A percentile compares a stretch with the other conserved stretches of the same genome.
Conservation (phyloP, 345 rosid species). For the Excoecaria agallocha region DNA sequence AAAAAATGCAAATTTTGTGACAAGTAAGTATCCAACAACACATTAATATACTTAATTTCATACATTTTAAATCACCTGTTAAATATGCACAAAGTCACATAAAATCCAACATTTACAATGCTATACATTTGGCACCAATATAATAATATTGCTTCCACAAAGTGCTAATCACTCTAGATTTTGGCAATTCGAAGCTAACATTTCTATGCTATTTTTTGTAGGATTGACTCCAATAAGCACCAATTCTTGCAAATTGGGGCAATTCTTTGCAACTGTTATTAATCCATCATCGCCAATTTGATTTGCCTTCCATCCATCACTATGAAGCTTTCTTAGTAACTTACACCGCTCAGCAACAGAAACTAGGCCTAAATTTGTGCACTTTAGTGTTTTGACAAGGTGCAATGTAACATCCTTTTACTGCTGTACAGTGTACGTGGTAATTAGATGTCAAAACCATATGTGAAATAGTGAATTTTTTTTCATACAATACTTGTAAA, state of each 20-base stretch:
- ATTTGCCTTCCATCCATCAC: conserved; percentile 71
- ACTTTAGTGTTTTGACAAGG: conserved; percentile 64
- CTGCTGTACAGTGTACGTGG: no score
- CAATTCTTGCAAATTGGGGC: no score
- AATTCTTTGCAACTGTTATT: conserved; percentile 48
- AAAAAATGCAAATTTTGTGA: no score
- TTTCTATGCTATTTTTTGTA: conserved; percentile 51
- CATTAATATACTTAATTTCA: no score
- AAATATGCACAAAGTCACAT: no score
- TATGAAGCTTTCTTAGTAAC: conserved; percentile 65
- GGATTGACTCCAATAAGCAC: conserved; percentile 72
- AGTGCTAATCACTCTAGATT: conserved; percentile 66
- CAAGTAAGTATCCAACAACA: no score
- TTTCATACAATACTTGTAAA: no score
- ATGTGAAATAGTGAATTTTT: no score
- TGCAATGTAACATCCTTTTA: no score
- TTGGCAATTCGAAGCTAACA: conserved; percentile 56
- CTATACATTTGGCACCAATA: conserved; percentile 61
- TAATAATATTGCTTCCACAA: conserved; percentile 74
- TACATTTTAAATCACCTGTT: no score
- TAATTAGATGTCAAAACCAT: no score
- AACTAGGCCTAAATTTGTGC: conserved; percentile 54
- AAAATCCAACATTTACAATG: no score
- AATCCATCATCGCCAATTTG: conserved; percentile 67
- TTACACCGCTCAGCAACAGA: conserved; percentile 55